Conservation (phyloP, 2,329 filamentous ascomycete species). For the Stromatinia cepivora region DNA sequence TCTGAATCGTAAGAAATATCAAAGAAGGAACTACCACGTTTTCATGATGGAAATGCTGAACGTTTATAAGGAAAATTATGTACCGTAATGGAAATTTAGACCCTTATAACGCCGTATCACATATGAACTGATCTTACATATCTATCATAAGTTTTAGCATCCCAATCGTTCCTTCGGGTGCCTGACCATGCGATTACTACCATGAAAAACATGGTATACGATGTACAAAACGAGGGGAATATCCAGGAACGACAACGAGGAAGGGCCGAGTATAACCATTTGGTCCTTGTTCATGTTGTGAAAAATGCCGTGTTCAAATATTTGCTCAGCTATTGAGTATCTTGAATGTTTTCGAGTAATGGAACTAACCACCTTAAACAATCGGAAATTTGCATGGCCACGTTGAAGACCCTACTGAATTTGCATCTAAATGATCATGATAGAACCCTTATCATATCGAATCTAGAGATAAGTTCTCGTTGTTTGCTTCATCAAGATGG, state of each 20-base stretch:
- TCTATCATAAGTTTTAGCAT: conserved; percentile 13
- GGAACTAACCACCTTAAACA: neutral
- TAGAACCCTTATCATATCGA: neutral
- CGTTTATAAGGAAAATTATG: neutral
- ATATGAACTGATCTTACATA: neutral
- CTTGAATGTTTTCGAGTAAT: neutral
- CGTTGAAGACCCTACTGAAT: neutral
- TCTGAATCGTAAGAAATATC: neutral
- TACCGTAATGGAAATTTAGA: neutral
- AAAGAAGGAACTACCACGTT: neutral
- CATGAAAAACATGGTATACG: conserved; percentile 20
- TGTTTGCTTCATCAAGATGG: neutral
- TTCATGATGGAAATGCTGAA: neutral
- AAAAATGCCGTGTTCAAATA: conserved; percentile 21
- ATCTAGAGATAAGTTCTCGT: neutral
- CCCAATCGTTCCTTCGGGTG: conserved; percentile 3
- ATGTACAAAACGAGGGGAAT: conserved; percentile 13
- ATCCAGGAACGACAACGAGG: conserved; percentile 12
- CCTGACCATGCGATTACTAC: conserved; percentile 13
- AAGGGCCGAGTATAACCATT: conserved; percentile 4
- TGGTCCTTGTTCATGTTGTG: conserved; percentile 17
- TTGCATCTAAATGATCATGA: neutral
- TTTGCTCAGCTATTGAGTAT: conserved; percentile 8
- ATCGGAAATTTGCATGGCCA: conserved; percentile 10
- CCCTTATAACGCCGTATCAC: neutral